Base-by-base conservation (phyloP, 140 eudicot species). In the Anethum foeniculum region DNA sequence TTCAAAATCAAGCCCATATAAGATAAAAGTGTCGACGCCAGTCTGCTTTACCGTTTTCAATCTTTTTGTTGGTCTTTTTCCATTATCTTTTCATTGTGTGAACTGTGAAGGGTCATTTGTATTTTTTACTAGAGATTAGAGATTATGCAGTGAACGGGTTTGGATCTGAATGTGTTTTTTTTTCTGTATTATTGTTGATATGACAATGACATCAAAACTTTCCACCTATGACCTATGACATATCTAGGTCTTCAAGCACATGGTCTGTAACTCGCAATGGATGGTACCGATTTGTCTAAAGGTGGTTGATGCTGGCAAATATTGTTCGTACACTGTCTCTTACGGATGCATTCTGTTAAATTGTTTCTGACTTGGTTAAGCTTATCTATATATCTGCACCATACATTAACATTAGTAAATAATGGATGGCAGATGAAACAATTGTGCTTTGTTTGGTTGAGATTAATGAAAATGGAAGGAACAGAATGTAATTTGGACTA, bases 1-100 rank as follows among this genome's bases (percentile, higher is more conserved):
- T 71, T 71, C 76, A 71, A 71, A 71, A 71, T 71, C 76, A 71
- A 71, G 51, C 76, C 76, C 2, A 71, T 71, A 34, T 71, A 71
- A 68, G 43, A 68, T 68, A 18, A 68, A 68, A 68, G 74, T 15
- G 44, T 10, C 0, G 43, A 6, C 44, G 1, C 6, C 34, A 1
- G 28, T 25, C 69, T 62, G 69, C 69, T 62, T 25, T n/a, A 7
- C 32, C 16, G 4, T 60, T 60, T n/a, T 62, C 11, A 62, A 11
- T 25, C 34, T 25, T 14, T 32, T 15, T 13, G 6, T 68, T 14
- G 68, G n/a, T 5, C 23, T 30, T 68, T 67, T 65, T 14, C 39
- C 3, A 7, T 28, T 1, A 28, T 15, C 74, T 67, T 41, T 30
- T 67, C 41, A 25, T 14, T 21, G n/a, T 67, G 74, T 30, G 5